A percentile compares a stretch with the other conserved stretches of the same genome.
Conservation (phyloP, 2,329 filamentous ascomycete species). For the Trichoderma asperellum region DNA sequence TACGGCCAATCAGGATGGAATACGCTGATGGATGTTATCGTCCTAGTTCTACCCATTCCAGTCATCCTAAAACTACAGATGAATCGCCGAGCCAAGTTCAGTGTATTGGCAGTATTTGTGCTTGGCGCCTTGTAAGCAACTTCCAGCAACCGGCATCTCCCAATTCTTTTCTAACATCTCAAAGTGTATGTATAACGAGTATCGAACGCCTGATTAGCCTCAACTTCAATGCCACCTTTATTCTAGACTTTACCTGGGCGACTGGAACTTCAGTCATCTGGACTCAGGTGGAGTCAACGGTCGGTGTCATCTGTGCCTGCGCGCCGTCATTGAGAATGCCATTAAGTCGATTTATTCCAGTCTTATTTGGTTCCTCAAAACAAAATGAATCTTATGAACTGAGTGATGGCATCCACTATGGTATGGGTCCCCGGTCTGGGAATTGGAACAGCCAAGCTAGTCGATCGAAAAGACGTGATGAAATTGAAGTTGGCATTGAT, state of each 20-base stretch:
- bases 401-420: not conserved
- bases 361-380: constrained; percentile 9
- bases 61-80: constrained; percentile 15
- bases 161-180: not conserved
- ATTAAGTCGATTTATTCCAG: constrained; percentile 9
- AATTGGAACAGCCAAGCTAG: constrained; percentile 15
- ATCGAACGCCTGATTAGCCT: constrained; percentile 19
- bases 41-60: constrained; percentile 13
- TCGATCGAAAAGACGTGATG: not conserved
- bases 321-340: constrained; percentile 16
- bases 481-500: not conserved
- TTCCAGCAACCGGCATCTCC: too few species aligned
- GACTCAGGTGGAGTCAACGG: constrained; percentile 21
- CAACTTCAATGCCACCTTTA: constrained; percentile 22
- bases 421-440: not conserved
- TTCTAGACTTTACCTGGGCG: constrained; percentile 16
- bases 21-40: constrained; percentile 17
- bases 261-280: constrained; percentile 18
- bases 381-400: constrained; percentile 9
- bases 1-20: constrained; percentile 24
- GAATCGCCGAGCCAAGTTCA: constrained; percentile 20
- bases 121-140: constrained; percentile 15
- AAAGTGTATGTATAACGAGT: constrained; percentile 18
- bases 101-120: constrained; percentile 12
- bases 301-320: constrained; percentile 23